Evolutionary conservation across 73 alveolate species (phyloP).

Genomic region (Stentor coeruleus): DNA sequence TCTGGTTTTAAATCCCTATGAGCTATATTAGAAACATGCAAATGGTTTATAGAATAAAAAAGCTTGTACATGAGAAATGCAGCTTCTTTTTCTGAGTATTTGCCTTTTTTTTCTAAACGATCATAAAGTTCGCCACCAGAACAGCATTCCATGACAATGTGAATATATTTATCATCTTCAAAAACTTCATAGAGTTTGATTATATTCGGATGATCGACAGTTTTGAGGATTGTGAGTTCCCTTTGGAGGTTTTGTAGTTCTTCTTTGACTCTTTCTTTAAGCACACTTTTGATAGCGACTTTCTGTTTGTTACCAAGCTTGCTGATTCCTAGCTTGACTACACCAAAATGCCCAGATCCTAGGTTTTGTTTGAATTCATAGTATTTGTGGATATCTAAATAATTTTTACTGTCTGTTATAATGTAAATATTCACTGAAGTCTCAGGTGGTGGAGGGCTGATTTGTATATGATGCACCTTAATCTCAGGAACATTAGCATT

Average conservation of each 20-base stretch:
- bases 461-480: too few species aligned
- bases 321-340: neutral
- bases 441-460: too few species aligned
- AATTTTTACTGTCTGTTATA: too few species aligned
- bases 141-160: constrained; percentile 80
- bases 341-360: constrained; percentile 26
- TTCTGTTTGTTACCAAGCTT: neutral
- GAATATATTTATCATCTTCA: constrained; percentile 76
- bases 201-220: constrained; percentile 85
- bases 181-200: constrained; percentile 86
- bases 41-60: constrained; percentile 67
- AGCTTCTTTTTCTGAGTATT: constrained; percentile 3
- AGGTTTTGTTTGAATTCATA: neutral
- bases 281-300: constrained; percentile 32
- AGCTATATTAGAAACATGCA: constrained; percentile 70
- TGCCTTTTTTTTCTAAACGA: constrained; percentile 26
- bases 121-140: constrained; percentile 23
- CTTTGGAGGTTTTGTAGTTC: constrained; percentile 66
- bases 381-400: too few species aligned
- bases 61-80: constrained; percentile 8
- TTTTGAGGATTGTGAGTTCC: constrained; percentile 74
- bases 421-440: too few species aligned
- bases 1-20: constrained; percentile 93
- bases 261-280: constrained; percentile 36
- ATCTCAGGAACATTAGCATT: too few species aligned